Evolutionary conservation across 2,329 filamentous ascomycete species (phyloP).

Genomic region (Talaromyces rugulosus): DNA sequence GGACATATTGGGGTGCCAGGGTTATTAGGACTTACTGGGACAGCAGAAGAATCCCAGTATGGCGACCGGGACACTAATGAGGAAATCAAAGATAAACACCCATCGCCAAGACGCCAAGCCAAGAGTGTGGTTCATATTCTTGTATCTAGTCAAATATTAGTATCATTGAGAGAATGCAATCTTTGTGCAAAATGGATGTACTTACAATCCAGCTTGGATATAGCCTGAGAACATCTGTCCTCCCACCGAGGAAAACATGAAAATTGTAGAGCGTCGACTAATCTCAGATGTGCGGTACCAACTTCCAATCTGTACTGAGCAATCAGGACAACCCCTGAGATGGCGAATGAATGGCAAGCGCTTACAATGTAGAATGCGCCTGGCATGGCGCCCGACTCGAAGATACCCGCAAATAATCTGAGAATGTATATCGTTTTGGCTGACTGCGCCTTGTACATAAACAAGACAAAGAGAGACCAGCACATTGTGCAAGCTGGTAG

Average conservation of each 20-base stretch:
- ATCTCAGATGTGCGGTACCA: conserved; percentile 9
- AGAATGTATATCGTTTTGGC: conserved; percentile 2
- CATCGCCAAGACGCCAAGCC: conserved; percentile 8
- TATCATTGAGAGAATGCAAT: no score
- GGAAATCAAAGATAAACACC: conserved; percentile 10
- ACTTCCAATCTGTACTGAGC: conserved; percentile 1
- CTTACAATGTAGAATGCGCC: conserved; percentile 5
- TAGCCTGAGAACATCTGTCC: conserved; percentile 10
- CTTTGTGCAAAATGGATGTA: no score
- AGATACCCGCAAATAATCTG: conserved; percentile 8
- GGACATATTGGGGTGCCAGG: no score
- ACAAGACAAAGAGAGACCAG: conserved; percentile 7
- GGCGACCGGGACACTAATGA: conserved; percentile 1
- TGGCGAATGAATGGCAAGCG: no score
- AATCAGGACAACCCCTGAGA: no score
- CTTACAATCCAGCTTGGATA: conserved; percentile 4
- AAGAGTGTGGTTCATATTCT: neutral
- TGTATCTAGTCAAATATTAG: neutral
- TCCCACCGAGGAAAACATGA: conserved; percentile 3
- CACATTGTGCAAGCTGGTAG: conserved; percentile 3
- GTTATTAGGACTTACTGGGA: neutral
- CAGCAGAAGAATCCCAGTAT: conserved; percentile 6
- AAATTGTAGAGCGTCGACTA: conserved; percentile 1
- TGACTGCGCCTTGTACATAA: conserved; percentile 6
- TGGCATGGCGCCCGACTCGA: conserved; percentile 10